phyloP scores from a whole-genome alignment of 257 asterid species.

The Penstemon newberryi region DNA sequence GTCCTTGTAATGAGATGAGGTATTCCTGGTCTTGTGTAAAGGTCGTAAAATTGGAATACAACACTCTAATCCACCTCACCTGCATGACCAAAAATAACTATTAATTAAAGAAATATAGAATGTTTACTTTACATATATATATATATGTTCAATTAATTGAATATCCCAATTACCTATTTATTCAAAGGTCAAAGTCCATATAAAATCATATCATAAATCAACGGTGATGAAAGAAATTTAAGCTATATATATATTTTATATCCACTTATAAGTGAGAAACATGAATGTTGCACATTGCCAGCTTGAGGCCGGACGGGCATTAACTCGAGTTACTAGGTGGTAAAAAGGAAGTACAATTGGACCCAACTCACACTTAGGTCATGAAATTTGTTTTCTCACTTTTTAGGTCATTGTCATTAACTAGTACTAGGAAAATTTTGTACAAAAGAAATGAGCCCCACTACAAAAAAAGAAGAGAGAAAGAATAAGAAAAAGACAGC shows the following conservation, averaged over 20 bases:
- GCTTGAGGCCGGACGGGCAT: conserved; percentile 27
- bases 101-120: neutral
- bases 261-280: neutral
- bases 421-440: conserved; percentile 44
- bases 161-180: neutral
- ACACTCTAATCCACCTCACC: conserved; percentile 84
- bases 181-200: too few relatives aligned
- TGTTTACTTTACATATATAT: too few relatives aligned
- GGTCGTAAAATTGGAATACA: conserved; percentile 60
- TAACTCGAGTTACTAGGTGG: conserved; percentile 17
- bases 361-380: conserved; percentile 31
- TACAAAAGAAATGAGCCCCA: conserved; percentile 31
- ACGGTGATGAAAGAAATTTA: too few relatives aligned
- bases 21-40: conserved; percentile 77
- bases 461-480: conserved; percentile 1
- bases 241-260: neutral
- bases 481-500: conserved; percentile 18
- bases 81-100: conserved; percentile 17
- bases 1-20: conserved; percentile 57
- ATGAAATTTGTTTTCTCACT: conserved; percentile 27
- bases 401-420: conserved; percentile 41
- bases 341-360: conserved; percentile 31
- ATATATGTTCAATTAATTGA: too few relatives aligned
- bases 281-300: conserved; percentile 36
- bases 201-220: too few relatives aligned